Base-by-base conservation (phyloP, 495 filamentous ascomycete species). In the Hypoxylon fuscum region DNA sequence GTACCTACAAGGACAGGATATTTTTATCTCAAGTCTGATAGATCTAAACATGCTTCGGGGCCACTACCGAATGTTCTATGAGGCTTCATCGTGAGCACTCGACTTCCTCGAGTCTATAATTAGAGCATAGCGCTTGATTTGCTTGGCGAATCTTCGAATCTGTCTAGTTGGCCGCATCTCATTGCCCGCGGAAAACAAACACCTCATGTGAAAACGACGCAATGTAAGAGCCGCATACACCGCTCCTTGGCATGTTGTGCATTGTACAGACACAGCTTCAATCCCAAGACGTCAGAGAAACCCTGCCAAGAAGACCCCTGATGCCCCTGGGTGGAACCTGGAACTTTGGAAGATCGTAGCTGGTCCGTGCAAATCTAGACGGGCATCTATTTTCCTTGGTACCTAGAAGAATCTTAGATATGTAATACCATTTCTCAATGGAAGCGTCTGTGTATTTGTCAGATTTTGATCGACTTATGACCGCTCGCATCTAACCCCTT, bases 201-300 rank as follows among this genome's bases (percentile, higher is more conserved):
- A 11, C 31, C 9, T 12, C 31, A 34, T n/a, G 10, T 2, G 35
- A 12, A 38, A 5, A 14, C 35, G n/a, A 38, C 35, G 32, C 9
- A 34, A 48, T 27, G 34, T 47, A 61, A 61, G 63, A 66, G 63
- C 63, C 63, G 51, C 63, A 66, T 45, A 22, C 20, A 37, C 29
- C 49, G 17, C n/a, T 34, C 32, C 57, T 42, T 43, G 42, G 32
- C 34, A 44, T 35, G 20, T 54, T 44, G 50, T 48, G 55, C 45
- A 65, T 65, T 59, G 32, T 38, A 32, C 27, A 51, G 32, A 29
- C 50, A 31, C 50, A 61, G 52, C 63, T 66, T 66, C 57, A 66
- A 49, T 66, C 63, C 14, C 57, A 66, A 66, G 63, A 66, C 57
- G 63, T 61, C 63, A 57, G 45, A 66, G 63, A 61, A 61, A 47